Percentiles rank a stretch among this genome's conserved stretches.
Evolutionary conservation across 768 basidiomycete genomes (phyloP).

Genomic region (Exsudoporus frostii): DNA sequence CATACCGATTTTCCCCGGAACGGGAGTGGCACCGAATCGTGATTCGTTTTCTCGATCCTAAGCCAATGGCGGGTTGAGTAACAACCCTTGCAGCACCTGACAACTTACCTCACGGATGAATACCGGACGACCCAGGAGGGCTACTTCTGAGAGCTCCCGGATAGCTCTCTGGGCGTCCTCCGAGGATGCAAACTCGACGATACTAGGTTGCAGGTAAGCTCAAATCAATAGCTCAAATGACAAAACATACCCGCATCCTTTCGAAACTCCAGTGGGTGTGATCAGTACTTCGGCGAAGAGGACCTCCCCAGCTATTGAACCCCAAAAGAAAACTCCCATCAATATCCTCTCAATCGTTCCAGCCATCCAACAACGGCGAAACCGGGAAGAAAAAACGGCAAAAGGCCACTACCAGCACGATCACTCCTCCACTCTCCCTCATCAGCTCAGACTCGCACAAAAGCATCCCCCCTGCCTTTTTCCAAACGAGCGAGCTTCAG

Average conservation of each 20-base stretch:
- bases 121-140: conserved; percentile 89
- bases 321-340: conserved; percentile 90
- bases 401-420: conserved; percentile 36
- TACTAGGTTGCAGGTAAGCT: conserved; percentile 47
- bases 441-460: conserved; percentile 35
- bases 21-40: conserved; percentile 92
- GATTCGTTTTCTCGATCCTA: conserved; percentile 97
- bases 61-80: background rate
- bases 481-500: conserved; percentile 34
- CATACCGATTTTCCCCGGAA: conserved; percentile 94
- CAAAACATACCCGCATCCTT: conserved; percentile 92
- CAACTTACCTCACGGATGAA: conserved; percentile 88
- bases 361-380: conserved; percentile 46
- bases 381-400: conserved; percentile 38
- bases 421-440: conserved; percentile 33
- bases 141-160: conserved; percentile 83
- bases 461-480: conserved; percentile 32
- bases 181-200: conserved; percentile 89
- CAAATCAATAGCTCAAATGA: background rate
- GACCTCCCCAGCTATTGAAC: conserved; percentile 97
- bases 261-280: conserved; percentile 94
- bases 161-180: conserved; percentile 91
- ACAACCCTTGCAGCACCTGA: background rate
- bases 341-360: conserved; percentile 80
- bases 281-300: conserved; percentile 99